These are phyloP conservation scores for Alternaria brassicicola DNA, from an alignment of 2,329 filamentous ascomycete species.

Conservation along the genomic window DNA sequence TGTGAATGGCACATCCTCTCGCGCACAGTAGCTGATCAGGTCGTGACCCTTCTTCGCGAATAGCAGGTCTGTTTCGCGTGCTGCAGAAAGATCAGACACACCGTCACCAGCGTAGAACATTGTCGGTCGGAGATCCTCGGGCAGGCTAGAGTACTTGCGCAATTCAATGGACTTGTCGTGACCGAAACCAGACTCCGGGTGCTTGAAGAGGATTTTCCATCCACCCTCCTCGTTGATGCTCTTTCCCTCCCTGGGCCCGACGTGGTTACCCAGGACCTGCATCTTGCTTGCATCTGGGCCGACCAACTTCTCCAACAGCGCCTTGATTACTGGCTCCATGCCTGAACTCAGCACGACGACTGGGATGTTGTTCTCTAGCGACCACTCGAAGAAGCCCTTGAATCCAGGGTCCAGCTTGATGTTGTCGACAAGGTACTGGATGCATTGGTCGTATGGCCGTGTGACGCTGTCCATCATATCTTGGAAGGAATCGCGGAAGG, in stretches of 20 bases:
- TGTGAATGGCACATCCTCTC: slow-evolving; percentile 83
- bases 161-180: slow-evolving; percentile 96
- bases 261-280: slow-evolving; percentile 89
- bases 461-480: slow-evolving; percentile 90
- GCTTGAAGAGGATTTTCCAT: slow-evolving; percentile 88
- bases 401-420: slow-evolving; percentile 91
- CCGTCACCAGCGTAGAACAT: slow-evolving; percentile 83
- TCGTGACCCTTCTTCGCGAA: slow-evolving; percentile 94
- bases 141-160: slow-evolving; percentile 79
- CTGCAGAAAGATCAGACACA: slow-evolving; percentile 62
- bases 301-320: slow-evolving; percentile 78
- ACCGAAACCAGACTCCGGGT: slow-evolving; percentile 82
- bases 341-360: slow-evolving; percentile 91
- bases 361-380: slow-evolving; percentile 79
- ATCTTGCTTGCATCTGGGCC: slow-evolving; percentile 80
- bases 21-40: slow-evolving; percentile 84
- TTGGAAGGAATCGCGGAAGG: slow-evolving; percentile 83
- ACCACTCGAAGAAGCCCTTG: slow-evolving; percentile 85
- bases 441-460: slow-evolving; percentile 80
- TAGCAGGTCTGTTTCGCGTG: slow-evolving; percentile 87
- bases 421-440: slow-evolving; percentile 76
- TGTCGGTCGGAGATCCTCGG: slow-evolving; percentile 71
- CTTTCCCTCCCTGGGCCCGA: slow-evolving; percentile 70
- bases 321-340: slow-evolving; percentile 90
- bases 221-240: slow-evolving; percentile 81